Evolutionary conservation across 495 filamentous ascomycete species (phyloP).

Genomic region (Terfezia boudieri): DNA sequence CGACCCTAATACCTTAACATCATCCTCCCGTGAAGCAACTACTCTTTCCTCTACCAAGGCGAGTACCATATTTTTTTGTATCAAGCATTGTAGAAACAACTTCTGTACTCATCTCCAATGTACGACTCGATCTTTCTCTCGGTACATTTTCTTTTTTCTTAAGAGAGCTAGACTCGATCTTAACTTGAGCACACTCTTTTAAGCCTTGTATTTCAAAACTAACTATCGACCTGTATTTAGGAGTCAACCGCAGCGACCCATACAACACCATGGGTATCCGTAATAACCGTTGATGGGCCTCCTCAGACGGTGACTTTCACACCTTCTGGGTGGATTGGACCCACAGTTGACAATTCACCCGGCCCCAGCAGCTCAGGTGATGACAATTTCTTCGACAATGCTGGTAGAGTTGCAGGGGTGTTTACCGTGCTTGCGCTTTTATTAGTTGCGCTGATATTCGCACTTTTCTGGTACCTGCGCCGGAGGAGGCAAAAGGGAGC

Average conservation of each 20-base stretch:
- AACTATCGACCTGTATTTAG: no score
- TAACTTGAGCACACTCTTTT: no score
- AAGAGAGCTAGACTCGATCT: no score
- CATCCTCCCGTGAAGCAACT: not conserved
- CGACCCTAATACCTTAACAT: not conserved
- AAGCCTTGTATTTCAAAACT: no score
- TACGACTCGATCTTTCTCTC: not conserved
- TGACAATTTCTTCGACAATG: conserved; percentile 13
- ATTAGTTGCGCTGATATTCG: conserved; percentile 14
- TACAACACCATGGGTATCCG: conserved; percentile 24
- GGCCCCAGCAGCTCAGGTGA: not conserved
- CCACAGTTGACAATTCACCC: not conserved
- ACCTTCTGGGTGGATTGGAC: conserved; percentile 20
- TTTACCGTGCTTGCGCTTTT: conserved; percentile 20
- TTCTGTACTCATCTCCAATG: not conserved
- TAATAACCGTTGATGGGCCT: conserved; percentile 28
- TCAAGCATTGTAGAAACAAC: not conserved
- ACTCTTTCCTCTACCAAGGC: not conserved
- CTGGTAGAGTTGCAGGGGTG: conserved; percentile 19
- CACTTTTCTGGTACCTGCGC: conserved; percentile 10
- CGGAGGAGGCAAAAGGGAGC: conserved; percentile 7
- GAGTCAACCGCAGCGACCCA: not conserved
- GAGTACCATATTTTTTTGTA: not conserved
- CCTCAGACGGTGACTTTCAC: conserved; percentile 31
- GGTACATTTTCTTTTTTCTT: not conserved